phyloP scores from a whole-genome alignment of 768 basidiomycete species.

The Cantharellus anzutake region DNA sequence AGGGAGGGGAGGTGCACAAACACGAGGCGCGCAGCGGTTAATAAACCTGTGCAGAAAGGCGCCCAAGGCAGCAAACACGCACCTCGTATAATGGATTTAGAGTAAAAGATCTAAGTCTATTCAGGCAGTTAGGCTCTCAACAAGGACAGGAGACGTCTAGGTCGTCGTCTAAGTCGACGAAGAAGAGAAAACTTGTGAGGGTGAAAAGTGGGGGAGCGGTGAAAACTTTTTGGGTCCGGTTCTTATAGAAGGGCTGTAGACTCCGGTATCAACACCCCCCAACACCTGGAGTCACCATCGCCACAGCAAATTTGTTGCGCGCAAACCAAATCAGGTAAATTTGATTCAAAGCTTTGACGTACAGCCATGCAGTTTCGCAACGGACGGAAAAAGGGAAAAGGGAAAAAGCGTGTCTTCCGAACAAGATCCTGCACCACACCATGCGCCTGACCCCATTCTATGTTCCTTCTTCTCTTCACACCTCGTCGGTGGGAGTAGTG shows the following conservation, averaged over 20 bases:
- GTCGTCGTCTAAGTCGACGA: not conserved
- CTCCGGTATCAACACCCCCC: no score
- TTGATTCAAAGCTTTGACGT: no score
- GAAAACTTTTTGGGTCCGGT: not conserved
- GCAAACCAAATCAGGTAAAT: no score
- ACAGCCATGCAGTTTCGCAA: no score
- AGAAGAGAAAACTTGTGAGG: constrained; percentile 1
- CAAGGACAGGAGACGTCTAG: not conserved
- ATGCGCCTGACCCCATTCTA: not conserved
- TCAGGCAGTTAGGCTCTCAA: not conserved
- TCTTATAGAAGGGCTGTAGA: not conserved
- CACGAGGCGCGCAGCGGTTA: not conserved
- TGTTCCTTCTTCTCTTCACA: not conserved
- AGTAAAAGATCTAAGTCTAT: not conserved
- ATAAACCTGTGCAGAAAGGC: not conserved
- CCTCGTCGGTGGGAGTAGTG: constrained; percentile 14
- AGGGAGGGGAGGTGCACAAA: not conserved
- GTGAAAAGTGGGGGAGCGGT: not conserved
- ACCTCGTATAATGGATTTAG: not conserved
- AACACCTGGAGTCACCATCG: no score
- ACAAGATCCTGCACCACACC: no score
- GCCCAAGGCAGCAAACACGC: not conserved
- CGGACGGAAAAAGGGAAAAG: no score
- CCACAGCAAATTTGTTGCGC: no score
- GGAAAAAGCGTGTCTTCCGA: no score